These are phyloP conservation scores for Crithidia sp. DNA, from an alignment of 208 protist species.

Conservation along the genomic window DNA sequence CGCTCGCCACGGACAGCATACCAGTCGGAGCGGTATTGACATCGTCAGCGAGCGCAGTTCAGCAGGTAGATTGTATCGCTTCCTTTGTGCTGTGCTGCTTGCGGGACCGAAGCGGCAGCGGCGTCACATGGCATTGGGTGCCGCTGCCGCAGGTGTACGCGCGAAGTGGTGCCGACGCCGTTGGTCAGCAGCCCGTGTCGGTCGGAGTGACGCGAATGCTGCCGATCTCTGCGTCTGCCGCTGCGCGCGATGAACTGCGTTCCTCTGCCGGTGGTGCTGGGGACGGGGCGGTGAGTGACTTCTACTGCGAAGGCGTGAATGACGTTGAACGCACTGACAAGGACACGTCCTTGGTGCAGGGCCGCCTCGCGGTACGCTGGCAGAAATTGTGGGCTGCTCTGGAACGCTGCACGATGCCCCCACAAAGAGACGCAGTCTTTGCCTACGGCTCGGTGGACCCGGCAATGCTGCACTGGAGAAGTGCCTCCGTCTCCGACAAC, in stretches of 20 bases:
- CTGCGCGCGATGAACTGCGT: neutral
- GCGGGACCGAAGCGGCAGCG: neutral
- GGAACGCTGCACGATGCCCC: too few species aligned
- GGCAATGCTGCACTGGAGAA: neutral
- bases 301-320: slow-evolving; percentile 16
- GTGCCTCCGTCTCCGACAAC: neutral
- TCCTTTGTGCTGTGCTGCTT: neutral
- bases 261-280: neutral
- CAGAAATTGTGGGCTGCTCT: neutral
- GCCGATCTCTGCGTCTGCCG: neutral
- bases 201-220: slow-evolving; percentile 3
- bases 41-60: neutral
- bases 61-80: neutral
- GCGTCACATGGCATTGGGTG: slow-evolving; percentile 15
- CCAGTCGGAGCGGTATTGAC: neutral
- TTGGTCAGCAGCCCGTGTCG: neutral
- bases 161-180: neutral
- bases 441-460: slow-evolving; percentile 1
- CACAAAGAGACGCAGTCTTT: neutral
- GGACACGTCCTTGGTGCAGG: neutral
- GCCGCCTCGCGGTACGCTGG: neutral
- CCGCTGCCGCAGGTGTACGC: slow-evolving; percentile 2
- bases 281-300: neutral
- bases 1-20: neutral
- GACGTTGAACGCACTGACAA: neutral